Conservation (phyloP, 106 monocot genomes). For the Platanthera zijinensis region DNA sequence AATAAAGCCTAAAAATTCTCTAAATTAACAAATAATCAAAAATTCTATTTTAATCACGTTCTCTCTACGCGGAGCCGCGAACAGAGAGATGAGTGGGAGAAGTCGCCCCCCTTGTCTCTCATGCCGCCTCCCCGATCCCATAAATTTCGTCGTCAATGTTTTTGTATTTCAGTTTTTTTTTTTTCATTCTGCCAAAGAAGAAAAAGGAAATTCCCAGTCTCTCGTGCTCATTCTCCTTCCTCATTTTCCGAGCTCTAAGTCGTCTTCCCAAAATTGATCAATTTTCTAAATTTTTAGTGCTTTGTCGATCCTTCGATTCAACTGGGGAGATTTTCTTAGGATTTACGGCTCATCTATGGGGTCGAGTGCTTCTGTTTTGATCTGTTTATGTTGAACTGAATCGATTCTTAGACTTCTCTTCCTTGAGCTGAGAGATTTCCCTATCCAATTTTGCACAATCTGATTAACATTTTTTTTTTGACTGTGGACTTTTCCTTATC, state of each 20-base stretch:
- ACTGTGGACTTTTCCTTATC: neutral
- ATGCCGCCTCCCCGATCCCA: neutral
- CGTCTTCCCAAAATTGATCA: neutral
- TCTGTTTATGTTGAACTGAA: neutral
- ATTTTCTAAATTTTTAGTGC: neutral
- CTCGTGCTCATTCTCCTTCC: neutral
- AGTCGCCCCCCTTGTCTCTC: neutral
- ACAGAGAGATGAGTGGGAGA: neutral
- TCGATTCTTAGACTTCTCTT: neutral
- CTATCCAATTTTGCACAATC: too few relatives aligned
- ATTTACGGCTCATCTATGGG: neutral
- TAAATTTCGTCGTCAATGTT: slow-evolving; percentile 4
- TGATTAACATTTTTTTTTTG: too few relatives aligned
- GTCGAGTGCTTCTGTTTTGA: slow-evolving; percentile 3
- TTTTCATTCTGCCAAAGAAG: neutral
- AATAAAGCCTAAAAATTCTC: too few relatives aligned
- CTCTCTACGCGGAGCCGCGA: neutral
- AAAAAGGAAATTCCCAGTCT: neutral
- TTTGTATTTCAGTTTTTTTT: slow-evolving; percentile 3
- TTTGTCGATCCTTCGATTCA: neutral
- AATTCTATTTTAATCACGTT: too few relatives aligned
- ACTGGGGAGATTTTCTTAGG: neutral
- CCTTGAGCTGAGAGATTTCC: too few relatives aligned
- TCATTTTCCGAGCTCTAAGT: neutral
- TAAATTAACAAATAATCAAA: too few relatives aligned